Base-by-base conservation (phyloP, 495 filamentous ascomycete species). In the Rostrohypoxylon terebratum region DNA sequence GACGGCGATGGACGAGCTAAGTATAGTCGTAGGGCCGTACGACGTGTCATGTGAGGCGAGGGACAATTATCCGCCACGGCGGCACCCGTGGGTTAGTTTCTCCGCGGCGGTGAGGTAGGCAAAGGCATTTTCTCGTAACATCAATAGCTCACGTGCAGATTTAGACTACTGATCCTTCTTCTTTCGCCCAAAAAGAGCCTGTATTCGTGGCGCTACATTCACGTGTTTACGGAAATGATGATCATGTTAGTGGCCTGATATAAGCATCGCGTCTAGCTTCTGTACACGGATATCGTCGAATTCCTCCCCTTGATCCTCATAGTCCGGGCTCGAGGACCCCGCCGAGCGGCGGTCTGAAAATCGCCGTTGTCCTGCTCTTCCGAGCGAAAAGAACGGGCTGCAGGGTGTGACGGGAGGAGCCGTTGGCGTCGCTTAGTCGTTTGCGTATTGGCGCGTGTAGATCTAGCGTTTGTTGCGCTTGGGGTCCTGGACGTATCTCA, bases 31-130 rank as follows among this genome's bases (percentile, higher is more conserved):
- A 33, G 14, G 36, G 20, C 28, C 59, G 25, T 62, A 62, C 16
- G 59, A 62, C 44, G 28, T 21, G 48, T 62, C 59, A 62, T 45
- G 23, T 31, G 59, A 62, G 25, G 16, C 25, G 59, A 42, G 20
- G n/a, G 21, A 58, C 2, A 5, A 23, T 31, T 13, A 23, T n/a
- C 11, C 9, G 48, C 21, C 23, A n/a, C 48, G 48, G 48, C 10
- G 14, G 48, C 23, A 31, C 23, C 48, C 48, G 23, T 3, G 23
- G 11, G 14, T 31, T 31, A 14, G 3, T 8, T 53, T 53, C 14
- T 31, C 7, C 48, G 48, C 23, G 13, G 48, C 10, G 21, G 23
- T n/a, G 10, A n/a, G 28, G 13, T 13, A 53, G 23, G 11, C 3
- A 53, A 9, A n/a, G 5, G 48, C 48, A 31, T 4, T n/a, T 6